Percentiles rank a stretch among this genome's conserved stretches.
These are phyloP conservation scores for Suillus occidentalis DNA, from an alignment of 768 basidiomycete genomes.

Conservation along the genomic window DNA sequence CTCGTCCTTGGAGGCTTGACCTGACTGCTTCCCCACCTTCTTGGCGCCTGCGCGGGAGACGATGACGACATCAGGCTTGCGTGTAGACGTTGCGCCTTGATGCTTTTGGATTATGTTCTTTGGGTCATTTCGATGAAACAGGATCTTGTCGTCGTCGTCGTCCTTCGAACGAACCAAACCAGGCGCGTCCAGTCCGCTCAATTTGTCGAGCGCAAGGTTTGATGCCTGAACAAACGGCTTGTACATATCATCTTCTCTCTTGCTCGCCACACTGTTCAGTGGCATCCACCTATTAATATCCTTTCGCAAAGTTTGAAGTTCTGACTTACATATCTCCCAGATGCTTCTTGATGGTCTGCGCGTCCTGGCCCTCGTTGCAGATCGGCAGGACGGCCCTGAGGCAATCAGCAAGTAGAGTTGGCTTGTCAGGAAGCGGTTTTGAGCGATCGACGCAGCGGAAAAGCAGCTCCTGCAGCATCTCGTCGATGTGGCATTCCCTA, in stretches of 20 bases:
- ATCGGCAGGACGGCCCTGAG: conserved; percentile 2
- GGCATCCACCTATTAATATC: background rate
- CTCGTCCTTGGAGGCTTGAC: too few relatives aligned
- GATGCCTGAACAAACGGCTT: background rate
- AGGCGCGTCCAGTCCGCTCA: background rate
- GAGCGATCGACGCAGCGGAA: background rate
- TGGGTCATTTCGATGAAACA: conserved; percentile 1
- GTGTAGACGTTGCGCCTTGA: background rate
- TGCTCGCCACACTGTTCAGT: background rate
- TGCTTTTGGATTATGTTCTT: background rate
- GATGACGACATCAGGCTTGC: background rate
- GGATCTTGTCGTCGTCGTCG: background rate
- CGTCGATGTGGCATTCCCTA: background rate
- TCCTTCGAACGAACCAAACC: background rate
- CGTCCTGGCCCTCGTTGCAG: background rate
- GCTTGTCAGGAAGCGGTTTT: background rate
- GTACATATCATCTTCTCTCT: background rate
- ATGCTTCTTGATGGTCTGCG: background rate
- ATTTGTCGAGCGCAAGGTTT: background rate
- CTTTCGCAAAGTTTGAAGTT: background rate
- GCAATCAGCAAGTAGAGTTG: background rate
- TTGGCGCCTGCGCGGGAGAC: background rate
- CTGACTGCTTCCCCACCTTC: background rate
- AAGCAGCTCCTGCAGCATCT: conserved; percentile 4
- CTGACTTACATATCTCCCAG: background rate